Base-by-base conservation (phyloP, 164 flowering plant genomes). In the Cinnamomum micranthum region DNA sequence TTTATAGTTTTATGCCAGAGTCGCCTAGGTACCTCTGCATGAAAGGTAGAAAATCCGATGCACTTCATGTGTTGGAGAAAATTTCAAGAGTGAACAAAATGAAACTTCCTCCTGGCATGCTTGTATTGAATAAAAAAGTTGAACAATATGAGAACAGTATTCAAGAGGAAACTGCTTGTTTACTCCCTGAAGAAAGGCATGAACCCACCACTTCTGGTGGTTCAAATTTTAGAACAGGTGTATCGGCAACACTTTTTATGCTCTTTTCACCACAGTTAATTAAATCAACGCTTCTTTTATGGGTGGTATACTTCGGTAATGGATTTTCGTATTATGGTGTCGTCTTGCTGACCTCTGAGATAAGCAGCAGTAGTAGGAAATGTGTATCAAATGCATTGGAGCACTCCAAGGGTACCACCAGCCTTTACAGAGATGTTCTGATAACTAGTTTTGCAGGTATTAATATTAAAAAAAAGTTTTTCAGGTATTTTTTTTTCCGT, bases 391-490 rank as follows among this genome's bases (percentile, higher is more conserved):
- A 50, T 52, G 22, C 73, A 10, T 78, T 80, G 47, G 76, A 81
- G 22, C 77, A 65, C 10, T 71, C 82, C 13, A 69, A 76, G 12
- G 82, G 73, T 76, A 52, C 79, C 35, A 28, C 31, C 31, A 82
- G 63, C 67, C 83, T 79, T 70, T 92, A 92, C 72, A 80, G 51
- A 79, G 85, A 93, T 84, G 93, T 91, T 74, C 83, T 95, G 74
- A 85, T 95, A 74, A 83, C 98, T 33, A 95, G 93, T 82, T 86
- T 92, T 77, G 99, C 97, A 78, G 97, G 98, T 28, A 2, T 28
- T 3, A 28, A 28, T 28, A 28, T 28, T 28, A 28, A 28, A 28
- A 28, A 28, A 28, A 28, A 28, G 31, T 28, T 28, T 28, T 3
- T 28, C 31, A 28, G 31, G 31, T 28, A 28, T 28, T 28, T 28